Evolutionary conservation across 148 eudicot genomes (phyloP), one percentile per base, ranked within the genome.

Genomic region (Chenopodium berlandieri): DNA sequence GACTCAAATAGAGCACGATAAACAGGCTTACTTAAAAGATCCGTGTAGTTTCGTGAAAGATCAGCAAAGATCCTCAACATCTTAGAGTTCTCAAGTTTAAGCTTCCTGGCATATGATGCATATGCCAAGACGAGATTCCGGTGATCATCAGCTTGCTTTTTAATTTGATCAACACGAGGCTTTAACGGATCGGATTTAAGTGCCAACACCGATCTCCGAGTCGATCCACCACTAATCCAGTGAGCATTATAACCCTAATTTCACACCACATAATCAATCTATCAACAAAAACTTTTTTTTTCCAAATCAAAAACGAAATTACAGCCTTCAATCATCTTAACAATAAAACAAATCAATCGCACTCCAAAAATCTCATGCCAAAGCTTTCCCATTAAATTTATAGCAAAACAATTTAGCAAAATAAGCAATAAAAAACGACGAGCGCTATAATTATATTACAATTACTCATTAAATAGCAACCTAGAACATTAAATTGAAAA

Each of bases 111-210:
- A 84, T 90, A 90, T 0, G 90, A 83, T 8, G 92, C 89, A 77
- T 88, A 90, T 20, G 91, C 89, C 31, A 88, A 46, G 63, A 75
- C 92, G 37, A 88, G 83, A 32, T 83, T 85, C 23, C 89, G 75
- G 78, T 90, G 92, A 83, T 88, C 92, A 81, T 88, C 90, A 1
- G 90, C 92, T 69, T 90, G 92, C 56, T 90, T 90, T 65, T 83
- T 83, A 79, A 85, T 77, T 85, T 90, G 92, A 86, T 90, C 90
- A 54, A 90, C 79, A 19, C 92, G 81, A 12, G 89, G 89, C 81
- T 90, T 90, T 60, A 87, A 76, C 3, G 92, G 90, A 87, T 90
- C 90, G 0, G 88, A 82, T 86, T 86, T 90, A 3, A 90, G 82
- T 19, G 90, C 92, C 47, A 88, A 78, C 47, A 90, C 77, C 8